Conservation (phyloP, 2,329 filamentous ascomycete species). For the Tympanopsis confertula region DNA sequence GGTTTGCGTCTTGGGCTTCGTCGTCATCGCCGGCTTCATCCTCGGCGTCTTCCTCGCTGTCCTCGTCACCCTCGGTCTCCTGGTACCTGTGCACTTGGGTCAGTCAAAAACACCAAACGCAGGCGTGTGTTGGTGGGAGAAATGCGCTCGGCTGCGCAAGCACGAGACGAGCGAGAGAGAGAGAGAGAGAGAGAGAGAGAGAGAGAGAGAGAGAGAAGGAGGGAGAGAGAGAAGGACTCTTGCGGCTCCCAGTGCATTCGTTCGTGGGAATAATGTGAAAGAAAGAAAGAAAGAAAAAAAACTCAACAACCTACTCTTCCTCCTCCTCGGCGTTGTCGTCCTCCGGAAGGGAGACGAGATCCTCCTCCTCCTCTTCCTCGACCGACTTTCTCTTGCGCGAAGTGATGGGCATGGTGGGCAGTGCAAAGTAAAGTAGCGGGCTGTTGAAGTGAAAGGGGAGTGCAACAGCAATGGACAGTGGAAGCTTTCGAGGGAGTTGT, state of each 20-base stretch:
- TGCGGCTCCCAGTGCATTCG: too few species aligned
- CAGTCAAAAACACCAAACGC: neutral
- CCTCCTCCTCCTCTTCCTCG: constrained; percentile 28
- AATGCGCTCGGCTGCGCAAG: too few species aligned
- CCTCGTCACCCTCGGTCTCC: constrained; percentile 8
- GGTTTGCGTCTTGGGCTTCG: constrained; percentile 2
- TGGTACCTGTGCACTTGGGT: constrained; percentile 3
- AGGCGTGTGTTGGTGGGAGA: neutral
- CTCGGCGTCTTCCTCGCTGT: constrained; percentile 8
- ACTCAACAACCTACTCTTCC: constrained; percentile 33
- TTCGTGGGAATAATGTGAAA: constrained; percentile 10
- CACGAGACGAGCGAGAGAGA: too few species aligned
- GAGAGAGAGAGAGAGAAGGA: too few species aligned
- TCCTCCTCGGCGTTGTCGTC: constrained; percentile 35
- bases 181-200: too few species aligned
- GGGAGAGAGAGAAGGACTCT: too few species aligned
- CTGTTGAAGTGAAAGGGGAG: neutral
- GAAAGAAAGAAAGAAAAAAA: constrained; percentile 12
- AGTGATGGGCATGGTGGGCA: constrained; percentile 24
- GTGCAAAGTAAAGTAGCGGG: too few species aligned
- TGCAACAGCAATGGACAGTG: neutral
- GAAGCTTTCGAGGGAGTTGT: too few species aligned
- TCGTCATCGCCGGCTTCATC: constrained; percentile 8
- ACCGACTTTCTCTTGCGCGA: constrained; percentile 39
- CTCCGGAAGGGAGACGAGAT: constrained; percentile 41